phyloP scores from a whole-genome alignment of 768 basidiomycete genomes.

The Boletus sp. region DNA sequence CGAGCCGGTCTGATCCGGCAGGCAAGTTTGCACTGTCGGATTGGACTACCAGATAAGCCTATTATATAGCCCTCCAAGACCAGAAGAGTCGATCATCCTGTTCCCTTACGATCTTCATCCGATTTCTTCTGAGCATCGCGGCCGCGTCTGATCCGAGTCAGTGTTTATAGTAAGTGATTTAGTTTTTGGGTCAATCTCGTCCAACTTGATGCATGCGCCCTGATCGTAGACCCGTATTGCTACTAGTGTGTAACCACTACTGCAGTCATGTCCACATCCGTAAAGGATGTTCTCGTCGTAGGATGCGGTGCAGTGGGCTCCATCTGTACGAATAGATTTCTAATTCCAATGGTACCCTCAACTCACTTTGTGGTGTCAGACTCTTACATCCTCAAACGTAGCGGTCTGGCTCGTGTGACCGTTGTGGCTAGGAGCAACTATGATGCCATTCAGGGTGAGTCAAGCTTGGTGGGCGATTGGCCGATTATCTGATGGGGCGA shows the following conservation, averaged over 20 bases:
- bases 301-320: constrained; percentile 67
- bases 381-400: constrained; percentile 53
- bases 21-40: not conserved
- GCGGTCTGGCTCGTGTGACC: constrained; percentile 63
- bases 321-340: constrained; percentile 42
- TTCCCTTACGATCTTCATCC: not conserved
- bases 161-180: not conserved
- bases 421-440: constrained; percentile 73
- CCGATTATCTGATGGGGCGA: not conserved
- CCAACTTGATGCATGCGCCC: not conserved
- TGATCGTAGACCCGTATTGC: not conserved
- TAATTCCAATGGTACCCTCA: not conserved
- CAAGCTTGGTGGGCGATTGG: not conserved
- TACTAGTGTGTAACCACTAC: no score
- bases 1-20: not conserved
- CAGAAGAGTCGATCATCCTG: not conserved
- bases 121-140: not conserved
- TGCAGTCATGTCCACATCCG: constrained; percentile 9
- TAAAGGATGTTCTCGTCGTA: constrained; percentile 56
- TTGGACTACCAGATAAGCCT: not conserved
- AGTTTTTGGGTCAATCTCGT: not conserved
- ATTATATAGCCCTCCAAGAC: not conserved
- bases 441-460: constrained; percentile 48
- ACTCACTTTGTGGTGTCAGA: constrained; percentile 35
- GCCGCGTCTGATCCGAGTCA: not conserved